Percentiles rank a stretch among this genome's conserved stretches.
phyloP scores from a whole-genome alignment of 306 rosid species.

The Dryas drummondii region DNA sequence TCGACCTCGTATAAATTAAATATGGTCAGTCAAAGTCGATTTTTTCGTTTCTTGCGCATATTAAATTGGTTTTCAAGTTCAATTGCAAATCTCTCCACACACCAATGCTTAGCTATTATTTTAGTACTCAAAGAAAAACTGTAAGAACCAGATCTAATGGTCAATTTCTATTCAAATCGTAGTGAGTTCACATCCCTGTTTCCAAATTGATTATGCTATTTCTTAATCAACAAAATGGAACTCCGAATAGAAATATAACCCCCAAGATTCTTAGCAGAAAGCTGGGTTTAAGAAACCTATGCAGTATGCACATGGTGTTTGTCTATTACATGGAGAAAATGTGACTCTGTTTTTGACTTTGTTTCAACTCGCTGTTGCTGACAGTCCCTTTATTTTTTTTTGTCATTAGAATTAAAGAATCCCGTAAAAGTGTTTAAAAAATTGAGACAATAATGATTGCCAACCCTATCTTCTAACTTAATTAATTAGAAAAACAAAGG shows the following conservation, averaged over 20 bases:
- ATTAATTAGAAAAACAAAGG: neutral
- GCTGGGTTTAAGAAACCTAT: conserved; percentile 13
- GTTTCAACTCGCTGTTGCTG: neutral
- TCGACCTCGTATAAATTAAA: no score
- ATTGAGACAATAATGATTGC: conserved; percentile 8
- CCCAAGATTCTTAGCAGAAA: conserved; percentile 6
- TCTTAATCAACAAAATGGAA: neutral
- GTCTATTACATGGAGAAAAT: conserved; percentile 11
- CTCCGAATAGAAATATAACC: neutral
- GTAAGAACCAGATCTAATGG: no score
- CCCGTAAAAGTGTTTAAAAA: neutral
- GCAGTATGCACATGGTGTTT: conserved; percentile 29
- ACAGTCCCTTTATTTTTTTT: neutral
- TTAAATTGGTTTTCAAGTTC: no score
- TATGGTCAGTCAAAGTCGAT: no score
- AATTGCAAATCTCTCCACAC: no score
- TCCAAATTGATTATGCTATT: neutral
- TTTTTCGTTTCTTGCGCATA: no score
- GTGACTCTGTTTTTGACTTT: conserved; percentile 19
- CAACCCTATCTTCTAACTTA: neutral
- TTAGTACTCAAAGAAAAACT: no score
- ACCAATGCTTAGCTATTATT: no score
- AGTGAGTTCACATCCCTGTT: neutral
- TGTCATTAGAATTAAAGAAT: neutral
- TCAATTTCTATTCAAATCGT: no score